Percentiles rank a stretch among this genome's conserved stretches.
Conservation (phyloP, 225 moss, liverwort and hornwort species). For the Thuidium tamariscinum region DNA sequence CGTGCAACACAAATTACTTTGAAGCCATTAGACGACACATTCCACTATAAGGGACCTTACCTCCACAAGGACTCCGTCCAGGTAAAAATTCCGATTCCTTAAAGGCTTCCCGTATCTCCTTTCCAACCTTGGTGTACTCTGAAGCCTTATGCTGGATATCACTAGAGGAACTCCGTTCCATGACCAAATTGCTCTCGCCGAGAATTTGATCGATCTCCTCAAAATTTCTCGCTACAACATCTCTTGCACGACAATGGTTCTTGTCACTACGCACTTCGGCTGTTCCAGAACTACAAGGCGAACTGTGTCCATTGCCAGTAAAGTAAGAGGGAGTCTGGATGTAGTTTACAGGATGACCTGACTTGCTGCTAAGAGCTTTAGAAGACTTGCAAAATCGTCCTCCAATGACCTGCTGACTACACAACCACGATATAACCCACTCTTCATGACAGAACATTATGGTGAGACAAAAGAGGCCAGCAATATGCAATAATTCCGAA, state of each 20-base stretch:
- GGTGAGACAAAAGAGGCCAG: neutral
- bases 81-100: neutral
- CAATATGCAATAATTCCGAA: neutral
- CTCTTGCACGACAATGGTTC: neutral
- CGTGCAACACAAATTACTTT: neutral
- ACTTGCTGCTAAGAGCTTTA: neutral
- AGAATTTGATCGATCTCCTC: conserved; percentile 44
- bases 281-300: neutral
- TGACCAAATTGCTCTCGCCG: neutral
- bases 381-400: conserved; percentile 6
- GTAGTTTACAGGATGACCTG: neutral
- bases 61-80: neutral
- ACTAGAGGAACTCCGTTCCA: neutral
- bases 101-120: neutral
- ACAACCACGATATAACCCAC: conserved; percentile 2
- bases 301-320: neutral
- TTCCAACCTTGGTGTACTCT: neutral
- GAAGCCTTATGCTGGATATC: neutral
- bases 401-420: conserved; percentile 24
- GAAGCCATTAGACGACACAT: neutral
- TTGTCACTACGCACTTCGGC: neutral
- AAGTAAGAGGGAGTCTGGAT: neutral
- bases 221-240: conserved; percentile 23
- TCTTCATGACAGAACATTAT: neutral
- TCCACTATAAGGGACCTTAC: neutral